Evolutionary conservation across 352 stramenopile genomes (phyloP).

Genomic region (Globisporangium recalcitrans): DNA sequence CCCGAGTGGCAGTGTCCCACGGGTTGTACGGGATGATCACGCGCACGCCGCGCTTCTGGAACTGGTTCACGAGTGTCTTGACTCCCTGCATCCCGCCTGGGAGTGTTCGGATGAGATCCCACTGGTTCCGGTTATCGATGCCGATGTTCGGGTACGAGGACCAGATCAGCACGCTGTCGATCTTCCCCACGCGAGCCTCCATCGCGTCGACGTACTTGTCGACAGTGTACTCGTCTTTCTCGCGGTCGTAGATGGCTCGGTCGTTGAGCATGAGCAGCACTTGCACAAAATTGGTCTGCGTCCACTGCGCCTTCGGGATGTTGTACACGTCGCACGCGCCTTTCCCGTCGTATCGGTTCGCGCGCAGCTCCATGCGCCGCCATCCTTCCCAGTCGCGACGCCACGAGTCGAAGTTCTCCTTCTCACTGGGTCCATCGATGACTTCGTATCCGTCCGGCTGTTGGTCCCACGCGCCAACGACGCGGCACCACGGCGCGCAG

Average conservation of each 20-base stretch:
- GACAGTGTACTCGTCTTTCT: slow-evolving; percentile 53
- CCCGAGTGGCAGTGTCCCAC: slow-evolving; percentile 71
- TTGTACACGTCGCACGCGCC: slow-evolving; percentile 75
- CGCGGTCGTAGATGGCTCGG: slow-evolving; percentile 66
- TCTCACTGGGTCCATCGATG: slow-evolving; percentile 47
- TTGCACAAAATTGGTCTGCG: slow-evolving; percentile 75
- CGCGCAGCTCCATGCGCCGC: slow-evolving; percentile 67
- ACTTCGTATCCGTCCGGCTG: slow-evolving; percentile 80
- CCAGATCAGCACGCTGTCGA: slow-evolving; percentile 85
- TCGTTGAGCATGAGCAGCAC: slow-evolving; percentile 74
- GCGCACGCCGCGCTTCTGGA: slow-evolving; percentile 50
- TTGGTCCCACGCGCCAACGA: slow-evolving; percentile 47
- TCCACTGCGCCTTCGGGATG: slow-evolving; percentile 51
- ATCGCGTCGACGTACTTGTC: slow-evolving; percentile 63
- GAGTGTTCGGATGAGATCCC: slow-evolving; percentile 56
- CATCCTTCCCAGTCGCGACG: slow-evolving; percentile 49
- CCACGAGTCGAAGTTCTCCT: slow-evolving; percentile 42
- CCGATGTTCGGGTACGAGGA: slow-evolving; percentile 78
- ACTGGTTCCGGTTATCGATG: slow-evolving; percentile 83
- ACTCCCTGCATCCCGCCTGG: slow-evolving; percentile 48
- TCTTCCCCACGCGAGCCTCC: slow-evolving; percentile 39
- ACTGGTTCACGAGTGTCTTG: slow-evolving; percentile 41
- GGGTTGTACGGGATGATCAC: slow-evolving; percentile 84
- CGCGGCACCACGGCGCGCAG: background rate
- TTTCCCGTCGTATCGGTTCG: slow-evolving; percentile 52